Evolutionary conservation across 2,329 filamentous ascomycete genomes (phyloP).

Genomic region (Madurella fahalii): DNA sequence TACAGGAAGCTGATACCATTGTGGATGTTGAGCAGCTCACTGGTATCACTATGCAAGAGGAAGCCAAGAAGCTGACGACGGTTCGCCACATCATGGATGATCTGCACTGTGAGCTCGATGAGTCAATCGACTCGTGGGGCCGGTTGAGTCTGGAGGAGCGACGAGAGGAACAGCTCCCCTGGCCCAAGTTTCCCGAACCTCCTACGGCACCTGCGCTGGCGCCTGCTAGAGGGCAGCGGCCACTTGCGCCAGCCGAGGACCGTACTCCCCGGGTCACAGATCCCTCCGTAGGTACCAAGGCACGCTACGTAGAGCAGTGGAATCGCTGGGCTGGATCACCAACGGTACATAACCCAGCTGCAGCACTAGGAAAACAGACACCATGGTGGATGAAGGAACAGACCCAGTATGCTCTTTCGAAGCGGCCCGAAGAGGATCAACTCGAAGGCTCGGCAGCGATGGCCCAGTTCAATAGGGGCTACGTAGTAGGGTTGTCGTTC

Average conservation of each 20-base stretch:
- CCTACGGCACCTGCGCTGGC: background rate
- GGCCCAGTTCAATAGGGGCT: background rate
- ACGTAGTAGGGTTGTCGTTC: background rate
- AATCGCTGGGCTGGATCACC: background rate
- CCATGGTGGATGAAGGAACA: constrained; percentile 8
- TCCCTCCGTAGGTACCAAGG: background rate
- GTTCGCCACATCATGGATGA: background rate
- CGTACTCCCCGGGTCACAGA: background rate
- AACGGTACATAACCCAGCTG: background rate
- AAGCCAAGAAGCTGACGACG: background rate
- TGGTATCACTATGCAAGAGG: background rate
- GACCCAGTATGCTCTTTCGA: constrained; percentile 3
- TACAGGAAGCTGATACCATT: background rate
- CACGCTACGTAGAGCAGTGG: background rate
- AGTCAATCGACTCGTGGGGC: background rate
- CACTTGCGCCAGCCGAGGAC: too few species aligned
- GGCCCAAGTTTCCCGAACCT: background rate
- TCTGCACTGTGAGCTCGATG: background rate
- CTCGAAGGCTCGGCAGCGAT: background rate
- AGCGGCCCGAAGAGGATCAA: constrained; percentile 1
- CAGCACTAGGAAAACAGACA: background rate
- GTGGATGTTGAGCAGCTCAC: constrained; percentile 1
- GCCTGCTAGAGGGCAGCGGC: background rate
- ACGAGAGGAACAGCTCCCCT: background rate
- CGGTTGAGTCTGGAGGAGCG: background rate